phyloP scores from a whole-genome alignment of 148 eudicot genomes.

The Spergularia marina region DNA sequence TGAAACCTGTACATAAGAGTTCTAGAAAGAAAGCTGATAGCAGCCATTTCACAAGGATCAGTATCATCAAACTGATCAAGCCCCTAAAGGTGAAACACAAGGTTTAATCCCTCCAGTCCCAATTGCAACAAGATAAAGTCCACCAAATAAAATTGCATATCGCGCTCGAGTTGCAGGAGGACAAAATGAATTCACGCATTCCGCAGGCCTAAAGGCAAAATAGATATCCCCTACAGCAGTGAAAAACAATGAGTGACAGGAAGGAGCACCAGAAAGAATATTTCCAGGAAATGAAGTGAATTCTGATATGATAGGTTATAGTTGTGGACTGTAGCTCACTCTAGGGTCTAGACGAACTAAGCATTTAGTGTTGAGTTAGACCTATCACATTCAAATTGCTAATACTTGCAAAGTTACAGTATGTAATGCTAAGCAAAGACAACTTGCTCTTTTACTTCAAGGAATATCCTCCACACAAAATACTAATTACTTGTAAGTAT shows the following conservation, averaged over 20 bases:
- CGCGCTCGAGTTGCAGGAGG: slow-evolving; percentile 41
- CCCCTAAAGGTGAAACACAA: slow-evolving; percentile 54
- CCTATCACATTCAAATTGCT: neutral
- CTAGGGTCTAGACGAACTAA: slow-evolving; percentile 21
- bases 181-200: slow-evolving; percentile 37
- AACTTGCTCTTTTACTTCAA: too few species aligned
- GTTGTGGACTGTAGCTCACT: too few species aligned
- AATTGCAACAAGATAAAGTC: slow-evolving; percentile 45
- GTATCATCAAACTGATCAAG: slow-evolving; percentile 70
- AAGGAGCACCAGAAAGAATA: neutral
- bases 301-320: too few species aligned
- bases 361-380: neutral
- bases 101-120: slow-evolving; percentile 56
- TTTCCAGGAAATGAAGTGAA: neutral
- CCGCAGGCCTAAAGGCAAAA: slow-evolving; percentile 29
- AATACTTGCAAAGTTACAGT: neutral
- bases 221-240: slow-evolving; percentile 30
- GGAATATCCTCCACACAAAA: too few species aligned
- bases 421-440: neutral
- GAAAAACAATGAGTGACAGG: neutral
- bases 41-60: slow-evolving; percentile 55
- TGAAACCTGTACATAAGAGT: slow-evolving; percentile 59
- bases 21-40: slow-evolving; percentile 52
- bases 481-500: too few species aligned
- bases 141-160: slow-evolving; percentile 32